phyloP scores from a whole-genome alignment of 306 rosid genomes.

The Boehmeria nivea region DNA sequence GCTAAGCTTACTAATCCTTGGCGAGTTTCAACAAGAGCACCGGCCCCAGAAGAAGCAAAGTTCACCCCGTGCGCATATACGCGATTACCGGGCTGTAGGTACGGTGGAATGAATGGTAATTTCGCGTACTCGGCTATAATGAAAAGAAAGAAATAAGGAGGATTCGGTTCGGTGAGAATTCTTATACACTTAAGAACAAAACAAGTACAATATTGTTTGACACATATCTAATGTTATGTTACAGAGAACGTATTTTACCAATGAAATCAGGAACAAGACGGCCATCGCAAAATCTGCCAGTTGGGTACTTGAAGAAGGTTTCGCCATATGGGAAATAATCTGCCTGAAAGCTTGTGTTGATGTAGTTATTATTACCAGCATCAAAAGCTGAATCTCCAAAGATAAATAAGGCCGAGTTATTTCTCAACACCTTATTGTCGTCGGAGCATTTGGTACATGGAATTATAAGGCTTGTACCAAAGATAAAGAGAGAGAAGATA shows the following conservation, averaged over 20 bases:
- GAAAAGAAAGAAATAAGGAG: neutral
- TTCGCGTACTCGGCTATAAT: slow-evolving; percentile 35
- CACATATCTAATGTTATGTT: neutral
- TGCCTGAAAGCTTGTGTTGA: slow-evolving; percentile 48
- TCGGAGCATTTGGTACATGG: too few relatives aligned
- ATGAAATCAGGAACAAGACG: slow-evolving; percentile 62
- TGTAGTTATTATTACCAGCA: slow-evolving; percentile 60
- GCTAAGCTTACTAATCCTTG: slow-evolving; percentile 16
- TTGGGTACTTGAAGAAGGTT: slow-evolving; percentile 41
- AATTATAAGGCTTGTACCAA: too few relatives aligned
- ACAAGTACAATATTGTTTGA: neutral
- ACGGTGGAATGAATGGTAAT: slow-evolving; percentile 33
- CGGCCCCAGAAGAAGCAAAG: slow-evolving; percentile 41
- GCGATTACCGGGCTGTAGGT: slow-evolving; percentile 20
- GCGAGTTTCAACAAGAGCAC: slow-evolving; percentile 22
- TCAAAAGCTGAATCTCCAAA: slow-evolving; percentile 69
- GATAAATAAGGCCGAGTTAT: slow-evolving; percentile 31
- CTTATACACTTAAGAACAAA: neutral
- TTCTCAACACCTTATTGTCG: too few relatives aligned
- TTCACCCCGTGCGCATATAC: slow-evolving; percentile 24
- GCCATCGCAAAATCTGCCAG: slow-evolving; percentile 66
- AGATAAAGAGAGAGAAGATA: too few relatives aligned
- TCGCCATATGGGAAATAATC: slow-evolving; percentile 61
- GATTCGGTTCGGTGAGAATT: too few relatives aligned
- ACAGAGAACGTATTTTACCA: slow-evolving; percentile 18